Conservation (phyloP, 495 filamentous ascomycete genomes). For the Penicillium ochrochloron region DNA sequence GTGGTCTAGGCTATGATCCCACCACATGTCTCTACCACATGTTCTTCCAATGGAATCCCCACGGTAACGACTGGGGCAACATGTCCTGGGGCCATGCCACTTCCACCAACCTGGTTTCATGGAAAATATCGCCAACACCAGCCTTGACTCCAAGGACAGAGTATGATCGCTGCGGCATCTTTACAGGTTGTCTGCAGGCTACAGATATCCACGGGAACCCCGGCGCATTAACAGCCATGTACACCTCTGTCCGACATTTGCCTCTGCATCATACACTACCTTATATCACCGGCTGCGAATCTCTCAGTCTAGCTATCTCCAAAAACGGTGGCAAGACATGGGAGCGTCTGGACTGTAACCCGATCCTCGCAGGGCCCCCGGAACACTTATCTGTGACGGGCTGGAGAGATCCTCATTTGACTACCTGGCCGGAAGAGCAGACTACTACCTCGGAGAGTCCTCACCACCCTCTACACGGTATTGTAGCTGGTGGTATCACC, state of each 20-base stretch:
- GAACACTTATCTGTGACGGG: slow-evolving; percentile 53
- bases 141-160: slow-evolving; percentile 40
- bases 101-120: slow-evolving; percentile 48
- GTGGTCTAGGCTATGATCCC: slow-evolving; percentile 59
- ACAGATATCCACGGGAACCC: slow-evolving; percentile 46
- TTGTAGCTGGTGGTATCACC: slow-evolving; percentile 58
- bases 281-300: slow-evolving; percentile 54
- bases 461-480: slow-evolving; percentile 47
- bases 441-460: slow-evolving; percentile 33
- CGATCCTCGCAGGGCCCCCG: slow-evolving; percentile 52
- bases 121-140: slow-evolving; percentile 42
- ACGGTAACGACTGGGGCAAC: slow-evolving; percentile 50
- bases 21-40: slow-evolving; percentile 45
- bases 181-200: slow-evolving; percentile 55
- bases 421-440: slow-evolving; percentile 47
- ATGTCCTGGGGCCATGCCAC: slow-evolving; percentile 51
- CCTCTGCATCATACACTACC: slow-evolving; percentile 55
- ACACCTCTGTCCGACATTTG: slow-evolving; percentile 56
- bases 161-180: slow-evolving; percentile 57
- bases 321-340: slow-evolving; percentile 55
- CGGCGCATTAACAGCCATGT: slow-evolving; percentile 51
- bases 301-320: slow-evolving; percentile 54
- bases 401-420: slow-evolving; percentile 60
- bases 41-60: slow-evolving; percentile 54
- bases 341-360: slow-evolving; percentile 53